These are phyloP conservation scores for Lippia alba DNA, from an alignment of 305 asterid species.

Conservation along the genomic window DNA sequence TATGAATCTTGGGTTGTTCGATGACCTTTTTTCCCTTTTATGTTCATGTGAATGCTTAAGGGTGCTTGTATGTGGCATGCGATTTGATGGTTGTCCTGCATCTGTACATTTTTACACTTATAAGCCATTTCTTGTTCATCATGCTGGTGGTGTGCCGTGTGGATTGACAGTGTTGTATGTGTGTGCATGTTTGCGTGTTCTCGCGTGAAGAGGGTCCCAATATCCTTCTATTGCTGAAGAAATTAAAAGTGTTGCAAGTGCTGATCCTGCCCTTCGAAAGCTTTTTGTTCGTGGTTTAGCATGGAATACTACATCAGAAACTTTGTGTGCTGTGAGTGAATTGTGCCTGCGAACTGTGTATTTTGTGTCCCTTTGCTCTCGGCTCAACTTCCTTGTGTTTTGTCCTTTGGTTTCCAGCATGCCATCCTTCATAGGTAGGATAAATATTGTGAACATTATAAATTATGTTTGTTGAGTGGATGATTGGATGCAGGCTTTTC, in stretches of 20 bases:
- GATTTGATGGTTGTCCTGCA: constrained; percentile 41
- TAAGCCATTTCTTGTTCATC: constrained; percentile 40
- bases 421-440: constrained; percentile 21
- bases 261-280: constrained; percentile 97
- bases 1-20: constrained; percentile 17
- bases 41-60: constrained; percentile 4
- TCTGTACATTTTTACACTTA: constrained; percentile 23
- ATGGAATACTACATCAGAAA: constrained; percentile 88
- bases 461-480: constrained; percentile 36
- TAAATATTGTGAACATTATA: constrained; percentile 5
- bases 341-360: constrained; percentile 54
- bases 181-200: constrained; percentile 95
- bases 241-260: constrained; percentile 90
- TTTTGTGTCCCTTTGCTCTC: constrained; percentile 41
- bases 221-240: constrained; percentile 93
- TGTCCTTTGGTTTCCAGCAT: constrained; percentile 20
- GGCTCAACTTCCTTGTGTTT: constrained; percentile 29
- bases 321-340: constrained; percentile 96
- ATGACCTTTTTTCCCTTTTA: not conserved
- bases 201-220: constrained; percentile 89
- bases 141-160: constrained; percentile 49
- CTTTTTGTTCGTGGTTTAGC: constrained; percentile 98
- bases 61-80: constrained; percentile 29
- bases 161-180: constrained; percentile 65
- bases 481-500: constrained; percentile 66